Percentiles rank a stretch among this genome's conserved stretches.
These are phyloP conservation scores for Hyaloscypha finlandica DNA, from an alignment of 495 filamentous ascomycete genomes.

Conservation along the genomic window DNA sequence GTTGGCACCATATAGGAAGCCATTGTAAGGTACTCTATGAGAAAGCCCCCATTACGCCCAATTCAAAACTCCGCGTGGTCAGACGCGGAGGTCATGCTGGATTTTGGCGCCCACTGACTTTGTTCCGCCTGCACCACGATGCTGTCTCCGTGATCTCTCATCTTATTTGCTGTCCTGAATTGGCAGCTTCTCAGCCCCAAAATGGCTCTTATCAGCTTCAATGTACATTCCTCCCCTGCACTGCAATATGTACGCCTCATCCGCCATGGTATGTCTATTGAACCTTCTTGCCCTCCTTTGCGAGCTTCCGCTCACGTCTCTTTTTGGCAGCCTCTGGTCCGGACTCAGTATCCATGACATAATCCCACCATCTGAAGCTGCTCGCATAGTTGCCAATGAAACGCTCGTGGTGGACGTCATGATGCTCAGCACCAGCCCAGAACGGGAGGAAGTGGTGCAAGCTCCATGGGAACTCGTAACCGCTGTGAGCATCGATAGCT, in stretches of 20 bases:
- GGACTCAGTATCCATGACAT: slow-evolving; percentile 87
- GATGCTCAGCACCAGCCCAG: slow-evolving; percentile 97
- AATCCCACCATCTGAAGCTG: slow-evolving; percentile 99
- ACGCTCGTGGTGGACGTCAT: slow-evolving; percentile 94
- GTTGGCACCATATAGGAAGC: background rate
- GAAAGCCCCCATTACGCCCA: slow-evolving; percentile 15
- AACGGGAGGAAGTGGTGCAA: slow-evolving; percentile 94
- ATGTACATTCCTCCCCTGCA: background rate
- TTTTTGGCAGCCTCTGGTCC: slow-evolving; percentile 83
- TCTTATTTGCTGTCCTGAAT: background rate
- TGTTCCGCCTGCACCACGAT: slow-evolving; percentile 1
- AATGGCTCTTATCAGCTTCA: background rate
- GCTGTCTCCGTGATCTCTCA: background rate
- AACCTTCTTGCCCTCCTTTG: slow-evolving; percentile 47
- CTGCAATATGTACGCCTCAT: slow-evolving; percentile 19
- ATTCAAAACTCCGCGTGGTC: slow-evolving; percentile 19
- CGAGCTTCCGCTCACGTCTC: slow-evolving; percentile 77
- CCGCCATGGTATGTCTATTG: slow-evolving; percentile 20
- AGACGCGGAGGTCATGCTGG: slow-evolving; percentile 1
- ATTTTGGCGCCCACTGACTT: background rate
- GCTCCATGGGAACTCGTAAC: slow-evolving; percentile 97
- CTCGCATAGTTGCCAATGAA: slow-evolving; percentile 98
- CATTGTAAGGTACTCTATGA: background rate
- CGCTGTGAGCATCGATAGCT: slow-evolving; percentile 95
- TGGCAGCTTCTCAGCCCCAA: background rate